These are phyloP conservation scores for Erigeron philadelphicus DNA, from an alignment of 140 eudicot genomes.

Conservation along the genomic window DNA sequence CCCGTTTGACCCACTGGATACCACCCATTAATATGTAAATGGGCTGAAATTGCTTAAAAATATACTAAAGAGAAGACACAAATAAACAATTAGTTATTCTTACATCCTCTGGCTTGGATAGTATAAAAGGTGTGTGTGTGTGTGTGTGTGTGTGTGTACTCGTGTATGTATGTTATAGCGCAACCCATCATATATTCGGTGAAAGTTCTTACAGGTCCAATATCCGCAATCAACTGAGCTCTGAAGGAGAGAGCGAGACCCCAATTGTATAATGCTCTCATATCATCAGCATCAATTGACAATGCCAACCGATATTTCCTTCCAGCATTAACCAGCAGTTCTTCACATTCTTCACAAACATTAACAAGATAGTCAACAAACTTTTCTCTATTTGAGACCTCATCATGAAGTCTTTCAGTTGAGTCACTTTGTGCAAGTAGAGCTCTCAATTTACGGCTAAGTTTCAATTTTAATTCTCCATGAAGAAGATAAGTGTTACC, in stretches of 20 bases:
- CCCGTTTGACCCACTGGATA: too few species aligned
- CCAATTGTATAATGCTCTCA: constrained; percentile 94
- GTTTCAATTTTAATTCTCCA: constrained; percentile 74
- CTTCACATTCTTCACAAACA: constrained; percentile 97
- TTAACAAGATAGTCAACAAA: constrained; percentile 53
- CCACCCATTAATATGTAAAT: too few species aligned
- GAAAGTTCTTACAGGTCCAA: constrained; percentile 81
- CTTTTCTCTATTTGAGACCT: constrained; percentile 42
- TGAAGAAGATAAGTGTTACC: constrained; percentile 95
- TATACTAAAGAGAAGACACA: not conserved
- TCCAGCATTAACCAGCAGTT: constrained; percentile 79
- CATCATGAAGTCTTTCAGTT: constrained; percentile 28
- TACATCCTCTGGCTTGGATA: not conserved
- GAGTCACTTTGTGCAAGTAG: constrained; percentile 44
- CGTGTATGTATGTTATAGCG: not conserved
- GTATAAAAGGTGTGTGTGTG: constrained; percentile 12
- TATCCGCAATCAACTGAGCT: constrained; percentile 90
- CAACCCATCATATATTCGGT: not conserved
- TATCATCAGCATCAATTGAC: constrained; percentile 85
- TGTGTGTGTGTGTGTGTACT: too few species aligned
- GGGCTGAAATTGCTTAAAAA: too few species aligned
- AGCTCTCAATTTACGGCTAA: constrained; percentile 64
- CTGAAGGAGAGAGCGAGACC: constrained; percentile 91
- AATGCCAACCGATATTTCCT: constrained; percentile 75
- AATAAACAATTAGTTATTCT: not conserved